These are phyloP conservation scores for Lactarius vividus DNA, from an alignment of 768 basidiomycete genomes.

Conservation along the genomic window DNA sequence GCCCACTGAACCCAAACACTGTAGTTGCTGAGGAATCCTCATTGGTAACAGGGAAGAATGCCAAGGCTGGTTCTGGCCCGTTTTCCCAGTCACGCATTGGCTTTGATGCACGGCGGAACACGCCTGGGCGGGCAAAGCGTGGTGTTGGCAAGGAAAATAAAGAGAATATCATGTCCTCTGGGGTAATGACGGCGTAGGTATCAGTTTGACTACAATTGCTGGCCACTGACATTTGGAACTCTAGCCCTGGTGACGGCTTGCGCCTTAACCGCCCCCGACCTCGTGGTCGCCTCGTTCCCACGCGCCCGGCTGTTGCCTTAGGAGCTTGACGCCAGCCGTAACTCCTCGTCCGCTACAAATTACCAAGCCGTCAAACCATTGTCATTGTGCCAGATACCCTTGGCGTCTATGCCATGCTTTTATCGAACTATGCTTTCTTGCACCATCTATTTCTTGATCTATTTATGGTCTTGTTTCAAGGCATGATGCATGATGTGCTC, in stretches of 20 bases:
- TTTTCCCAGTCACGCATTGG: slow-evolving; percentile 49
- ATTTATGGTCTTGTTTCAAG: background rate
- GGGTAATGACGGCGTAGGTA: slow-evolving; percentile 56
- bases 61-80: slow-evolving; percentile 34
- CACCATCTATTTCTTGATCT: background rate
- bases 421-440: slow-evolving; percentile 9
- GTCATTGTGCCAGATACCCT: no score
- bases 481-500: background rate
- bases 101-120: slow-evolving; percentile 54
- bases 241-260: slow-evolving; percentile 42
- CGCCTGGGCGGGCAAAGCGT: slow-evolving; percentile 64
- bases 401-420: background rate
- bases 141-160: slow-evolving; percentile 48
- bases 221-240: background rate
- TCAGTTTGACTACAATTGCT: background rate
- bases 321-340: slow-evolving; percentile 1
- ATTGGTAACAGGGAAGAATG: slow-evolving; percentile 35
- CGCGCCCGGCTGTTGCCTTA: slow-evolving; percentile 24
- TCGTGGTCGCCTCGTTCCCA: slow-evolving; percentile 41
- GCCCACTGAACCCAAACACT: slow-evolving; percentile 16
- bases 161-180: slow-evolving; percentile 45
- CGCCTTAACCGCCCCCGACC: slow-evolving; percentile 48
- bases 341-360: background rate
- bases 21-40: slow-evolving; percentile 37
- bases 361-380: background rate